A percentile compares a stretch with the other conserved stretches of the same genome.
These are phyloP conservation scores for Kingdonia uniflora DNA, from an alignment of 164 flowering plant species.

Conservation along the genomic window DNA sequence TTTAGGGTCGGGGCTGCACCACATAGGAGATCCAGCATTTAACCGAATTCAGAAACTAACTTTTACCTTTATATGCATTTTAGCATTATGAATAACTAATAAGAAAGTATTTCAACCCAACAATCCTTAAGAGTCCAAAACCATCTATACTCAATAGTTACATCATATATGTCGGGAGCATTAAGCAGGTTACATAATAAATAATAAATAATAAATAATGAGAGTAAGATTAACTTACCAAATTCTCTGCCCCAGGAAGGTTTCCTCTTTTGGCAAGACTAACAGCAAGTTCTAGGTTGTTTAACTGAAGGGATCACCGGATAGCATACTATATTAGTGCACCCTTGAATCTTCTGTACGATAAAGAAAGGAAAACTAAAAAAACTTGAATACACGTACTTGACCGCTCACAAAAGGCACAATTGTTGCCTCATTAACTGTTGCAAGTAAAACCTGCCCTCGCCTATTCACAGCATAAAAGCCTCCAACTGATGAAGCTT, in stretches of 20 bases:
- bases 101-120: too few species aligned
- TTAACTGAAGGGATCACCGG: slow-evolving; percentile 43
- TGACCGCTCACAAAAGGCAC: slow-evolving; percentile 97
- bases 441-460: slow-evolving; percentile 94
- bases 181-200: too few species aligned
- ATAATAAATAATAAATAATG: neutral
- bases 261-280: slow-evolving; percentile 98
- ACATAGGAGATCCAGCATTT: too few species aligned
- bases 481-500: slow-evolving; percentile 92
- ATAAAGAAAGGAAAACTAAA: neutral
- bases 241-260: slow-evolving; percentile 95
- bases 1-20: too few species aligned
- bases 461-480: slow-evolving; percentile 95
- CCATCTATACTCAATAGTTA: too few species aligned
- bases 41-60: too few species aligned
- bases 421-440: slow-evolving; percentile 88
- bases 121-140: too few species aligned
- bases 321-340: slow-evolving; percentile 2
- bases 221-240: slow-evolving; percentile 33
- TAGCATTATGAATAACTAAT: too few species aligned
- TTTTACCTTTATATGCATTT: too few species aligned
- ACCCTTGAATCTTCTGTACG: neutral
- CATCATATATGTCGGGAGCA: neutral
- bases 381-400: slow-evolving; percentile 25
- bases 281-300: slow-evolving; percentile 72